phyloP scores from a whole-genome alignment of 1,284 basidiomycete species.

The Sporisorium reilianum region DNA sequence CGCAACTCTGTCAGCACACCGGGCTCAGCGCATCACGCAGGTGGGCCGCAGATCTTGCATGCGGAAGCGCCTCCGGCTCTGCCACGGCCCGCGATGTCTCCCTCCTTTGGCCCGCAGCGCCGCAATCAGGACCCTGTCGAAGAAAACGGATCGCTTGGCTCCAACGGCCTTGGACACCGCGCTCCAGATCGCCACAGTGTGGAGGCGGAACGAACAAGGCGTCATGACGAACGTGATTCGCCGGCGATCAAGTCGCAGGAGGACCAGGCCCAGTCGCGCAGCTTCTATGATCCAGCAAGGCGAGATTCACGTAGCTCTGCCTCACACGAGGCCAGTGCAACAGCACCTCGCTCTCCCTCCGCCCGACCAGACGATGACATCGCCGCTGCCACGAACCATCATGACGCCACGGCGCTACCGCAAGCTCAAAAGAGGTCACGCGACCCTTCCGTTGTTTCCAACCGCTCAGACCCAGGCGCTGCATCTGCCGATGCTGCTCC shows the following conservation, averaged over 20 bases:
- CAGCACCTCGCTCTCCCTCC: neutral
- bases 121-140: conserved; percentile 1
- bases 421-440: neutral
- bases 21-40: conserved; percentile 13
- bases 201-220: neutral
- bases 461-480: neutral
- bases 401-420: neutral
- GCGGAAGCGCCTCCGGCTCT: conserved; percentile 25
- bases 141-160: conserved; percentile 5
- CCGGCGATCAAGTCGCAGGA: neutral
- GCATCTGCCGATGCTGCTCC: neutral
- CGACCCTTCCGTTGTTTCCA: neutral
- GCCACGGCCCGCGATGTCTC: conserved; percentile 13
- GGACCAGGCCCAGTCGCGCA: neutral
- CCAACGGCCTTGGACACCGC: conserved; percentile 10
- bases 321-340: neutral
- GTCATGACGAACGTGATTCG: neutral
- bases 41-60: conserved; percentile 5
- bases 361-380: neutral
- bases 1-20: conserved; percentile 15
- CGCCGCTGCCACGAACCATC: neutral
- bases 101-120: conserved; percentile 32
- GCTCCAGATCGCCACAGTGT: neutral
- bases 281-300: neutral
- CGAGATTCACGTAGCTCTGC: neutral